A percentile compares a stretch with the other conserved stretches of the same genome.
These are phyloP conservation scores for Syzygium aqueum DNA, from an alignment of 345 rosid species.

Conservation along the genomic window DNA sequence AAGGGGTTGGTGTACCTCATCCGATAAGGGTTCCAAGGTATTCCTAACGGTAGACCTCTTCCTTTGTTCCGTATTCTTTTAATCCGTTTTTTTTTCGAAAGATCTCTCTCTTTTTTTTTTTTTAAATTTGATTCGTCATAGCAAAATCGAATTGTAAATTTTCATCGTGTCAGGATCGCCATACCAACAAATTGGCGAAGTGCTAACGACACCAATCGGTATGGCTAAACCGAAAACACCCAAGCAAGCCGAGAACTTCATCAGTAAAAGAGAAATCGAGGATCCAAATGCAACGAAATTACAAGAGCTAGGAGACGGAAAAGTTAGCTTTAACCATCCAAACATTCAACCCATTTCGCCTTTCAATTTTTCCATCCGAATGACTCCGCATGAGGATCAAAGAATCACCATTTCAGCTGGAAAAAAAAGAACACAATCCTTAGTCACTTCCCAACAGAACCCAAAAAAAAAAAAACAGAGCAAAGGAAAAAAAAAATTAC, in stretches of 20 bases:
- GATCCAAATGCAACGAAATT: not conserved
- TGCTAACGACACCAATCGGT: not conserved
- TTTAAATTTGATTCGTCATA: not conserved
- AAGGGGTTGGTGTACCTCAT: not conserved
- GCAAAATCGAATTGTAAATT: not conserved
- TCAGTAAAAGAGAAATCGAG: not conserved
- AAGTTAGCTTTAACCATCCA: not conserved
- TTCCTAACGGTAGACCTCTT: not conserved
- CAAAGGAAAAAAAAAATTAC: not conserved
- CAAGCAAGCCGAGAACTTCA: not conserved
- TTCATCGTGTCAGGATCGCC: not conserved
- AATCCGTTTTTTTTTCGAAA: not conserved
- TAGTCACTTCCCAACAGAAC: not conserved
- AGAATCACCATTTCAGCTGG: not conserved
- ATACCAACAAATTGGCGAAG: no score
- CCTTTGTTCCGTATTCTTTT: not conserved
- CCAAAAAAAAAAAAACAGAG: not conserved
- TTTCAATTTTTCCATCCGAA: not conserved
- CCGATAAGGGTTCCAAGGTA: not conserved
- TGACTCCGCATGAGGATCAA: not conserved
- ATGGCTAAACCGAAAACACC: accelerated
- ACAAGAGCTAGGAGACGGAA: not conserved
- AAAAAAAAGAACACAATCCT: not conserved
- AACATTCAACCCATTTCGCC: not conserved
- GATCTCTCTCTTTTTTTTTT: not conserved